These are phyloP conservation scores for Cryomyces minteri DNA, from an alignment of 495 filamentous ascomycete genomes.

Conservation along the genomic window DNA sequence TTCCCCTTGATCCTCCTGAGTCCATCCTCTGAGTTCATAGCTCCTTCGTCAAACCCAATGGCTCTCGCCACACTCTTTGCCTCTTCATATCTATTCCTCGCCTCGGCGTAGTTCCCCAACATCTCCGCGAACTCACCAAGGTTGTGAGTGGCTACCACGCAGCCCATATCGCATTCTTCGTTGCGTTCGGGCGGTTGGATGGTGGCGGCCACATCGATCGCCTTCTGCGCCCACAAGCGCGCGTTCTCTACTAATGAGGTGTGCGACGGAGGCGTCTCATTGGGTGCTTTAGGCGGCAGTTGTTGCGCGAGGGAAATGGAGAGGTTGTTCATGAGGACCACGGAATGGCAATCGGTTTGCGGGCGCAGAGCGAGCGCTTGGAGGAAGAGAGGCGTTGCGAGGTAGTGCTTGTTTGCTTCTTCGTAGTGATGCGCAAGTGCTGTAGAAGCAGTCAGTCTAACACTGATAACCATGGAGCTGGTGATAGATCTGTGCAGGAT, in stretches of 20 bases:
- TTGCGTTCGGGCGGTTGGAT: slow-evolving; percentile 43
- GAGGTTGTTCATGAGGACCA: slow-evolving; percentile 66
- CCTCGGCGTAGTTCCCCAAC: slow-evolving; percentile 43
- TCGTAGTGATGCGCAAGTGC: slow-evolving; percentile 60
- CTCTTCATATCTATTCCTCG: slow-evolving; percentile 41
- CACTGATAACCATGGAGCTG: neutral
- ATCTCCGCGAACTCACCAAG: slow-evolving; percentile 66
- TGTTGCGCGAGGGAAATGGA: slow-evolving; percentile 48
- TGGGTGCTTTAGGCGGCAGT: slow-evolving; percentile 19
- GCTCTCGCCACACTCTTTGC: slow-evolving; percentile 41
- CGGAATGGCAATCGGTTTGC: slow-evolving; percentile 44
- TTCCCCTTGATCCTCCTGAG: slow-evolving; percentile 33
- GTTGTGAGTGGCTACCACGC: slow-evolving; percentile 70
- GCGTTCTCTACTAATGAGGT: slow-evolving; percentile 40
- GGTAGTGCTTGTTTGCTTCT: slow-evolving; percentile 44
- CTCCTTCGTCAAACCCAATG: slow-evolving; percentile 45
- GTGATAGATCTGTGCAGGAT: neutral
- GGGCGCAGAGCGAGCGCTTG: slow-evolving; percentile 50
- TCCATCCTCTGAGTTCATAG: slow-evolving; percentile 36
- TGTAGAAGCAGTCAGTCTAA: slow-evolving; percentile 10
- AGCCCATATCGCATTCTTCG: slow-evolving; percentile 70
- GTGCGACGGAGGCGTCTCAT: slow-evolving; percentile 12
- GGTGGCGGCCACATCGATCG: slow-evolving; percentile 37
- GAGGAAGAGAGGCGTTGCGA: slow-evolving; percentile 76
- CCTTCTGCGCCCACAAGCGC: slow-evolving; percentile 54